A percentile compares a stretch with the other conserved stretches of the same genome.
phyloP scores from a whole-genome alignment of 495 filamentous ascomycete genomes.

The Penicillium malachiteum region DNA sequence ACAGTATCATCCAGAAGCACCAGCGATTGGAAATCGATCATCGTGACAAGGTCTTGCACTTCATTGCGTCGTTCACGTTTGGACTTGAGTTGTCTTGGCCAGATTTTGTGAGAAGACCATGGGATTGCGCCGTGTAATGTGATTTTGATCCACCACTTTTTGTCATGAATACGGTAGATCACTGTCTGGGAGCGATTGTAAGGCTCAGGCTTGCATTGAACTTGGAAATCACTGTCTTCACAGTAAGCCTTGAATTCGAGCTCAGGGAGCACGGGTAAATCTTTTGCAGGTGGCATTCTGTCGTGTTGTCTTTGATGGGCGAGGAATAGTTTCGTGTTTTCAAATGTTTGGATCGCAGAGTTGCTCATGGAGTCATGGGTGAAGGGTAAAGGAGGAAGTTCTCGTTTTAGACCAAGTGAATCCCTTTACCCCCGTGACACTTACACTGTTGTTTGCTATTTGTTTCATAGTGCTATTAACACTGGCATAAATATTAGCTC shows the following conservation, averaged over 20 bases:
- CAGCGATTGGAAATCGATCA: conserved; percentile 10
- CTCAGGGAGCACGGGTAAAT: not conserved
- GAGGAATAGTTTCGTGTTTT: too few relatives aligned
- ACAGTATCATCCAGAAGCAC: conserved; percentile 21
- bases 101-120: not conserved
- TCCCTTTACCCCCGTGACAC: too few relatives aligned
- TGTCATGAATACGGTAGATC: conserved; percentile 3
- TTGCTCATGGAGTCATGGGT: too few relatives aligned
- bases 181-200: conserved; percentile 9
- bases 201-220: conserved; percentile 3
- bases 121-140: not conserved
- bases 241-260: not conserved
- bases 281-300: too few relatives aligned
- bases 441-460: too few relatives aligned
- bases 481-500: too few relatives aligned
- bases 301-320: too few relatives aligned
- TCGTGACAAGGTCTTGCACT: conserved; percentile 3
- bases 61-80: conserved; percentile 5
- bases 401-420: too few relatives aligned
- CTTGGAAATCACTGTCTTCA: conserved; percentile 2
- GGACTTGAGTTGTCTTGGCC: not conserved
- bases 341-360: too few relatives aligned
- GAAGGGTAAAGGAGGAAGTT: too few relatives aligned
- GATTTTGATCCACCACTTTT: conserved; percentile 6
- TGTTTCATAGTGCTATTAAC: too few relatives aligned